phyloP scores from a whole-genome alignment of 768 basidiomycete species.

The Leccinellum albellum region DNA sequence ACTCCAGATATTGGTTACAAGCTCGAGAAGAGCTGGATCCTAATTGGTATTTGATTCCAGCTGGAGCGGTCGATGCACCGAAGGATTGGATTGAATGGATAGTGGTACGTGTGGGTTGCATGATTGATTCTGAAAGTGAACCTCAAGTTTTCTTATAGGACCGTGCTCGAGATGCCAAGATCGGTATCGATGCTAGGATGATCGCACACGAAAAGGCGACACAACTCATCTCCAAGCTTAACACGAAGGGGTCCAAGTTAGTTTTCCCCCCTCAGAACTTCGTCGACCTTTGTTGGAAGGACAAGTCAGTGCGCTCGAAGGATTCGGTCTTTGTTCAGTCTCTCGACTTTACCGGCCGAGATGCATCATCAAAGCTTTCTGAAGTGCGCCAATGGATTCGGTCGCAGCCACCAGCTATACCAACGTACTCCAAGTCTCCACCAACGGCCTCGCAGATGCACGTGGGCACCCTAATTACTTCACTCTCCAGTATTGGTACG shows the following conservation, averaged over 20 bases:
- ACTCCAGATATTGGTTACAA: conserved; percentile 83
- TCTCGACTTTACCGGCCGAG: conserved; percentile 64
- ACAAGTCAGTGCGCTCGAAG: conserved; percentile 66
- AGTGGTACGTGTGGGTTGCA: conserved; percentile 42
- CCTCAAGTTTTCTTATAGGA: conserved; percentile 28
- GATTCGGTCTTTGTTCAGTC: conserved; percentile 65
- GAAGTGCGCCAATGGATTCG: conserved; percentile 69
- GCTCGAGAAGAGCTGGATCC: conserved; percentile 64
- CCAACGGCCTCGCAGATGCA: conserved; percentile 62
- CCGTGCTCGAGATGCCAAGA: conserved; percentile 41
- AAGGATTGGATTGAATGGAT: conserved; percentile 83
- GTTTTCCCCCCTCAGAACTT: conserved; percentile 82
- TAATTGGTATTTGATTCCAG: conserved; percentile 68
- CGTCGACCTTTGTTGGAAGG: conserved; percentile 77
- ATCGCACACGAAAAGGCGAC: conserved; percentile 69
- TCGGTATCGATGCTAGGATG: conserved; percentile 86
- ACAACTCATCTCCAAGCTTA: conserved; percentile 54
- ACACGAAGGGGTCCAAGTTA: conserved; percentile 55
- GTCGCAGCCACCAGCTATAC: conserved; percentile 52
- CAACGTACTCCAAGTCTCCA: conserved; percentile 58
- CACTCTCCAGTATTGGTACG: conserved; percentile 68
- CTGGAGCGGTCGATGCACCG: conserved; percentile 49
- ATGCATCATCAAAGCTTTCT: conserved; percentile 66
- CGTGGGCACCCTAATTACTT: conserved; percentile 63
- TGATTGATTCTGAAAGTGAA: background rate